Evolutionary conservation across 2,329 filamentous ascomycete genomes (phyloP), one percentile per base, ranked within the genome.

Genomic region (Fusarium beomiforme): DNA sequence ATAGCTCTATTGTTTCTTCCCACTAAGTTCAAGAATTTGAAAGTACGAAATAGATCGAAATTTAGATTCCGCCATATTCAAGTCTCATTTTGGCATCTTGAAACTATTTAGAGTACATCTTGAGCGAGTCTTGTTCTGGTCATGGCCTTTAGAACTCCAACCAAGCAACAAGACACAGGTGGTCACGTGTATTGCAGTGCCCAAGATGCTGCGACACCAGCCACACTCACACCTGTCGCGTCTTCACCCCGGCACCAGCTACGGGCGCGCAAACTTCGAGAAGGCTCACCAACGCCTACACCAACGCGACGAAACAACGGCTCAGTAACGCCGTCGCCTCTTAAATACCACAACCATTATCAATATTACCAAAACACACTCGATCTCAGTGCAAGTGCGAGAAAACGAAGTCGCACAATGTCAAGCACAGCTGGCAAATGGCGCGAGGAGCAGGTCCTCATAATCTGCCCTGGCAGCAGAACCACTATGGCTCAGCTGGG

Each of bases 401-500:
- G 43, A 16, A 56, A 47, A 46, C 54, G 55, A 26, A 55, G 66
- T 59, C 67, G 74, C 76, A 80, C 67, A 57, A 90, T 90, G 88
- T 86, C 88, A 71, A 83, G 81, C 79, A 85, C 87, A 68, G 82
- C 85, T 75, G 85, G 84, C 77, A 90, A 89, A 81, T 90, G 86
- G 85, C 86, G 86, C 80, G 88, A 90, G 83, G 88, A 90, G 80
- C 88, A 90, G 84, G 83, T 90, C 77, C 87, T 90, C 78, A 82
- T 95, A 79, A 90, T 95, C 82, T 92, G 91, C 81, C 92, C 92
- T 36, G 95, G 95, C 78, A 97, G 94, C 80, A 91, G 92, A 82
- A 95, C 91, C 72, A 97, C 94, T 64, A 90, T 97, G 84, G 95
- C 94, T 73, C 94, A 97, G 87, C 88, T 97, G 42, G 95, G 95